Conservation (phyloP, 1,284 basidiomycete species). For the Leccinum huronense region DNA sequence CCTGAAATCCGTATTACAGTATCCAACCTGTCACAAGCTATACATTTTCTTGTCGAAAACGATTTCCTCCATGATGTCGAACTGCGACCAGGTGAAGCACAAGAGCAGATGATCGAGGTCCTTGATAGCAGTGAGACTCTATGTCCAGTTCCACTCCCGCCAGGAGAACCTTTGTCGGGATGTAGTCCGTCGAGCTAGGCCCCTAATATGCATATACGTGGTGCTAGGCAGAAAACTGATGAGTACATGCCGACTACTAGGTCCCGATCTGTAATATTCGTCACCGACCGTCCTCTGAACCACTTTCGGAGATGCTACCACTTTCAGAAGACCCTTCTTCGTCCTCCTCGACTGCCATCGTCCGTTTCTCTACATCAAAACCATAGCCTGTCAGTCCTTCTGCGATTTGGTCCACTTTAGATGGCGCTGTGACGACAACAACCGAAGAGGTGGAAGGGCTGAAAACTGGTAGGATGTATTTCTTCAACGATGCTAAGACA, state of each 20-base stretch:
- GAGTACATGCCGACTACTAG: neutral
- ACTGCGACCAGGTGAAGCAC: conserved; percentile 74
- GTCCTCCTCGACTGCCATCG: conserved; percentile 62
- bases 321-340: conserved; percentile 40
- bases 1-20: conserved; percentile 90
- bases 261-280: neutral
- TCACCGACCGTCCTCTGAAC: conserved; percentile 23
- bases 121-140: conserved; percentile 35
- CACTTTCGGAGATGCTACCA: conserved; percentile 35
- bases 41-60: conserved; percentile 91
- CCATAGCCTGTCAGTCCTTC: conserved; percentile 65
- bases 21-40: conserved; percentile 90
- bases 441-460: conserved; percentile 74
- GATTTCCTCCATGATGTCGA: conserved; percentile 87
- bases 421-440: conserved; percentile 80
- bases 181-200: neutral
- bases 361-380: conserved; percentile 75
- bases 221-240: neutral
- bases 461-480: conserved; percentile 88
- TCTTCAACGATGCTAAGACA: conserved; percentile 66
- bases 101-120: conserved; percentile 66
- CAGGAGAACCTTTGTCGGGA: neutral
- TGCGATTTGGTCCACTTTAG: conserved; percentile 75
- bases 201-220: neutral
- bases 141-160: neutral